phyloP scores from a whole-genome alignment of 2,329 filamentous ascomycete species.

The Phaeosphaeriaceae sp. region DNA sequence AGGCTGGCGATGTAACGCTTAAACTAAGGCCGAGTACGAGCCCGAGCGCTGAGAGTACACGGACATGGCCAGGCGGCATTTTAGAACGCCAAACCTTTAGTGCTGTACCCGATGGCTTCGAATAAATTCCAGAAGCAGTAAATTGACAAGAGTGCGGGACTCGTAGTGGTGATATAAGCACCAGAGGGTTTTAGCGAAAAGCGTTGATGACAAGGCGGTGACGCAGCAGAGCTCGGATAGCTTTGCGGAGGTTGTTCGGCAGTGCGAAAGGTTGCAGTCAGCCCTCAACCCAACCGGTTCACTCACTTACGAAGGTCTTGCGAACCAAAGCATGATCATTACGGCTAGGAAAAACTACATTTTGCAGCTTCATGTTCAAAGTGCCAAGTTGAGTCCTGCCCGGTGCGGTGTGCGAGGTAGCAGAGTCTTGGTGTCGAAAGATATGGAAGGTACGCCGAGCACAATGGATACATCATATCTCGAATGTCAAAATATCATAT shows the following conservation, averaged over 20 bases:
- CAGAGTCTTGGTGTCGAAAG: not conserved
- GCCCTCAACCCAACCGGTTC: not conserved
- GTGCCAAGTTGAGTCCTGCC: not conserved
- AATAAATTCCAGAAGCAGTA: constrained; percentile 14
- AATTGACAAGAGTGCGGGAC: not conserved
- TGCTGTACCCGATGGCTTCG: constrained; percentile 14
- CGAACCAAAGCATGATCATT: not conserved
- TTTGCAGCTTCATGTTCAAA: not conserved
- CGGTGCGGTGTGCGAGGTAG: not conserved
- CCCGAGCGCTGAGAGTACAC: constrained; percentile 1
- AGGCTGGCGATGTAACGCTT: not conserved
- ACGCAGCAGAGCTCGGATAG: not conserved
- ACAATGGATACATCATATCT: not conserved
- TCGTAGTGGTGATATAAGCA: constrained; percentile 7
- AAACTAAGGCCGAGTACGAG: constrained; percentile 3
- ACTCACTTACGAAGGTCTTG: not conserved
- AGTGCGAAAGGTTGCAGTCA: not conserved
- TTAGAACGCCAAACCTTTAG: constrained; percentile 20
- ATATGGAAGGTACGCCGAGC: not conserved
- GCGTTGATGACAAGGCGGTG: constrained; percentile 3
- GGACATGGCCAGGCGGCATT: constrained; percentile 11
- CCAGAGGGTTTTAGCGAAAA: constrained; percentile 1
- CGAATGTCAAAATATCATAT: not conserved
- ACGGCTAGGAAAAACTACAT: not conserved
- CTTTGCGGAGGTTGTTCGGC: not conserved